phyloP scores from a whole-genome alignment of 2,329 filamentous ascomycete species.

The Truncatella angustata region DNA sequence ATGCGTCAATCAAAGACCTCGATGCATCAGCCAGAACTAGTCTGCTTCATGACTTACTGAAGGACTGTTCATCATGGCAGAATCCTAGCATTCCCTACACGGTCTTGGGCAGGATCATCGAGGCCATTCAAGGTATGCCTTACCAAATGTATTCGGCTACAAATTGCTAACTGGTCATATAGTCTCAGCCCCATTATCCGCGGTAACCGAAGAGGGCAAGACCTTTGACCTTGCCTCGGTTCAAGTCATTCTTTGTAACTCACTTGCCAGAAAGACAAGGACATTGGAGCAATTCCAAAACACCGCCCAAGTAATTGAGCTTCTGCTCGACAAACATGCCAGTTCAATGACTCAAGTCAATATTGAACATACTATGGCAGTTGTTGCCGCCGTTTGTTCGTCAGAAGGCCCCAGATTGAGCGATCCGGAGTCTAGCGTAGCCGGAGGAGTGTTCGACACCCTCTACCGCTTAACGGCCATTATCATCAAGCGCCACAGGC shows the following conservation, averaged over 20 bases:
- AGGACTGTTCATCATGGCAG: slow-evolving; percentile 15
- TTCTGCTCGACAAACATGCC: slow-evolving; percentile 49
- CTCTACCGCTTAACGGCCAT: slow-evolving; percentile 54
- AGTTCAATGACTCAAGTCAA: slow-evolving; percentile 57
- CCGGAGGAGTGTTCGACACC: slow-evolving; percentile 39
- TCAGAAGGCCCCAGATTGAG: slow-evolving; percentile 19
- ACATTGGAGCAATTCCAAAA: slow-evolving; percentile 26
- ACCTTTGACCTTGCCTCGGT: slow-evolving; percentile 22
- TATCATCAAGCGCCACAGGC: slow-evolving; percentile 58
- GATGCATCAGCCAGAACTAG: slow-evolving; percentile 15
- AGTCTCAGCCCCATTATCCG: slow-evolving; percentile 3
- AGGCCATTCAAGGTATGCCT: slow-evolving; percentile 10
- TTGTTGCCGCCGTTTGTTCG: slow-evolving; percentile 36
- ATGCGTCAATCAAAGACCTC: slow-evolving; percentile 22
- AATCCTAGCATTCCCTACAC: slow-evolving; percentile 19
- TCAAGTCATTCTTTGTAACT: slow-evolving; percentile 20
- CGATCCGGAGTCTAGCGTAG: slow-evolving; percentile 7
- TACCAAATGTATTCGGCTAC: background rate
- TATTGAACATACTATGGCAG: slow-evolving; percentile 50
- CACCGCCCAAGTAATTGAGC: slow-evolving; percentile 24
- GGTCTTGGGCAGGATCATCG: slow-evolving; percentile 9
- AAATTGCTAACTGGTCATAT: background rate
- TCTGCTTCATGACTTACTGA: slow-evolving; percentile 20
- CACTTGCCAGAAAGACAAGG: slow-evolving; percentile 17
- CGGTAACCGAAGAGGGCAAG: slow-evolving; percentile 9